phyloP scores from a whole-genome alignment of 352 stramenopile genomes.

The Phytopythium montanum region DNA sequence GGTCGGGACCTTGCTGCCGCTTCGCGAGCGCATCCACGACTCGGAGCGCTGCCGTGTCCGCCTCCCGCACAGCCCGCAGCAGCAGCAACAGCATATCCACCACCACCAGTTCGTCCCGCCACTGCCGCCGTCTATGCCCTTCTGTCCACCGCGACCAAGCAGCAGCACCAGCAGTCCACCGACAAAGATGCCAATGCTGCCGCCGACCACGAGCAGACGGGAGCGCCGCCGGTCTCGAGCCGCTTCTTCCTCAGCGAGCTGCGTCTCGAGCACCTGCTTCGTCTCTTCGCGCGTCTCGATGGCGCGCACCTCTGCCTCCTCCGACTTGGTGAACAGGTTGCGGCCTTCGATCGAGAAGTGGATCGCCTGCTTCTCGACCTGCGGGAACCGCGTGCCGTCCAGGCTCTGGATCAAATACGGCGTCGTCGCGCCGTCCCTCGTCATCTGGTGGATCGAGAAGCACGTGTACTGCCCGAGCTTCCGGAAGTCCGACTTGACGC shows the following conservation, averaged over 20 bases:
- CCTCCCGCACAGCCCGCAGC: background rate
- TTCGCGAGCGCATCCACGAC: slow-evolving; percentile 1
- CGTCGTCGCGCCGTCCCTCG: slow-evolving; percentile 32
- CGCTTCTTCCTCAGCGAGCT: slow-evolving; percentile 1
- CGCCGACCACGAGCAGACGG: background rate
- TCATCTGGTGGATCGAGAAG: slow-evolving; percentile 51
- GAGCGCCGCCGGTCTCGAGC: background rate
- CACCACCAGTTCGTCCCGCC: background rate
- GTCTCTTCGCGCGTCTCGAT: slow-evolving; percentile 41
- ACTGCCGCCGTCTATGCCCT: background rate
- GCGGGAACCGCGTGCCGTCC: slow-evolving; percentile 44
- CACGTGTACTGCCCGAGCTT: slow-evolving; percentile 60
- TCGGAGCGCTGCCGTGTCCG: background rate
- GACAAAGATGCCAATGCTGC: background rate
- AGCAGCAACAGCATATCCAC: slow-evolving; percentile 1
- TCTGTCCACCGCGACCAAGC: background rate
- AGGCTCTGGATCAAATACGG: slow-evolving; percentile 56
- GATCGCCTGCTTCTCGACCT: slow-evolving; percentile 70
- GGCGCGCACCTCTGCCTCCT: slow-evolving; percentile 54
- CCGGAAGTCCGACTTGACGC: slow-evolving; percentile 57
- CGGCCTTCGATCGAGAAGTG: slow-evolving; percentile 76
- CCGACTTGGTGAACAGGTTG: slow-evolving; percentile 39
- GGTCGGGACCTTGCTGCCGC: slow-evolving; percentile 5
- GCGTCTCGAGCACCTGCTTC: slow-evolving; percentile 16
- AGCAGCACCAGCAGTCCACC: background rate